These are phyloP conservation scores for Candida sp. DNA, from an alignment of 1,139 yeast genomes.

Conservation along the genomic window DNA sequence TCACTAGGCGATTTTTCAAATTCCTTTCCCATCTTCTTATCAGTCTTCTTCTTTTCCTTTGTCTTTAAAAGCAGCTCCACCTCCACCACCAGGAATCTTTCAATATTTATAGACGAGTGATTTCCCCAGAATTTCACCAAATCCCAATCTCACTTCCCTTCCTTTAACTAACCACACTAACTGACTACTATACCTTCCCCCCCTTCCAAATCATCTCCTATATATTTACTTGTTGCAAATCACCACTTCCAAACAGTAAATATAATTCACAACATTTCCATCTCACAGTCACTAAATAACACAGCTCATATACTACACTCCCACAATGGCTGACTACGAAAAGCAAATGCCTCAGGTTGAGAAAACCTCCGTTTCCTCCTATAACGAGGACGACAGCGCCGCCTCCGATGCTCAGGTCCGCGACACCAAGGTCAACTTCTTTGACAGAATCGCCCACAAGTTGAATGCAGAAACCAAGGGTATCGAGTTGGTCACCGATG, in stretches of 20 bases:
- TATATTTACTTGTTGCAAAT: constrained; percentile 12
- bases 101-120: no score
- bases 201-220: constrained; percentile 12
- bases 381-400: constrained; percentile 9
- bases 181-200: neutral
- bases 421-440: constrained; percentile 15
- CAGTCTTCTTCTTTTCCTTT: no score
- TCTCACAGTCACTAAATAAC: neutral
- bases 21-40: no score
- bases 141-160: no score
- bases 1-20: no score
- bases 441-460: constrained; percentile 34
- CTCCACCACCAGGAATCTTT: no score
- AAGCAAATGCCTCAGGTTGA: constrained; percentile 6
- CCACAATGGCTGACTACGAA: constrained; percentile 7
- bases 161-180: no score
- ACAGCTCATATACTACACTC: no score
- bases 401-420: constrained; percentile 13
- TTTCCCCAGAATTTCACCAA: no score
- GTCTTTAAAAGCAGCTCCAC: no score
- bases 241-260: constrained; percentile 2
- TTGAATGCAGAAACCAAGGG: constrained; percentile 69
- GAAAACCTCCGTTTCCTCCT: constrained; percentile 10
- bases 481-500: constrained; percentile 69
- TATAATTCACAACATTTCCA: constrained; percentile 14